Percentiles rank a stretch among this genome's conserved stretches.
These are phyloP conservation scores for Potentilla sterilis DNA, from an alignment of 306 rosid species.

Conservation along the genomic window DNA sequence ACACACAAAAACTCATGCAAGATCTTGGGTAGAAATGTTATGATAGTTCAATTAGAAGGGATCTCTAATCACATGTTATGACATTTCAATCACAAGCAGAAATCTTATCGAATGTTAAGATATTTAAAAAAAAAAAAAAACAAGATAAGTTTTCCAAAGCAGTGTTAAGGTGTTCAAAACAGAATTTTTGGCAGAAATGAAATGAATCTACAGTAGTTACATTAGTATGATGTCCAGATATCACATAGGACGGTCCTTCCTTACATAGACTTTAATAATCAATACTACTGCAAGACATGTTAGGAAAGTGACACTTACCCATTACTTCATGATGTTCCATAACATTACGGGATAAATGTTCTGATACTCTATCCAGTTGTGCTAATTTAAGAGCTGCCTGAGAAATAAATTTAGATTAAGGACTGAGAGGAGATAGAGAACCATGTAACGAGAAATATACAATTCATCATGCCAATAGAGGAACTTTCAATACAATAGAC, in stretches of 20 bases:
- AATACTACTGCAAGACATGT: neutral
- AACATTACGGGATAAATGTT: conserved; percentile 76
- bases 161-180: conserved; percentile 7
- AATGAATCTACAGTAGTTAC: neutral
- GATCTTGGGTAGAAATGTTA: neutral
- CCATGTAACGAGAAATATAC: neutral
- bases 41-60: neutral
- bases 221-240: neutral
- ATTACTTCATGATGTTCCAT: conserved; percentile 99
- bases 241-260: neutral
- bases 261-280: neutral
- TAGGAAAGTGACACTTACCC: conserved; percentile 58
- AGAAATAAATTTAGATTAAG: neutral
- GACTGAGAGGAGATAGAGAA: neutral
- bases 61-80: neutral
- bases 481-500: neutral
- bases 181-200: neutral
- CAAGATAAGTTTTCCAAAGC: neutral
- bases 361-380: conserved; percentile 92
- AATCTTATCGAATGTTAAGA: neutral
- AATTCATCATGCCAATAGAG: neutral
- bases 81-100: neutral
- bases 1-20: conserved; percentile 1
- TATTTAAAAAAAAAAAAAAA: neutral
- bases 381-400: conserved; percentile 89